Conservation (phyloP, 1,284 basidiomycete genomes). For the Blastosporella zonata region DNA sequence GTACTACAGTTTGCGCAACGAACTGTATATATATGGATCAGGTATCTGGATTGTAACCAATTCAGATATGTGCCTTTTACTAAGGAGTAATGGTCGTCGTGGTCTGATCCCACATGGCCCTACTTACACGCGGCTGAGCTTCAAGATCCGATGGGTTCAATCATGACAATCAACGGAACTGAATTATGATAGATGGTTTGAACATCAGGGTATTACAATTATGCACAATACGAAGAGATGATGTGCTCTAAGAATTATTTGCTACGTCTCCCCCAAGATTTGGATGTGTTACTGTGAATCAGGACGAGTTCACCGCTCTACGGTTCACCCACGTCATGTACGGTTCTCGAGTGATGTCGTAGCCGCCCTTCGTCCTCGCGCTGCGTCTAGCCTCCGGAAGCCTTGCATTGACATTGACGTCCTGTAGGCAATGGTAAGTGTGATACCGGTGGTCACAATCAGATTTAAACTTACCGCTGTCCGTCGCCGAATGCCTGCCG, state of each 20-base stretch:
- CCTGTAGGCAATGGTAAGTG: conserved; percentile 40
- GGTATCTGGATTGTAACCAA: too few species aligned
- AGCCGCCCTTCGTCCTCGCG: conserved; percentile 61
- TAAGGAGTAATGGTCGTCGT: too few species aligned
- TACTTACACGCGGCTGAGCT: not conserved
- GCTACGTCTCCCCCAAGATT: not conserved
- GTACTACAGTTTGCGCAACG: too few species aligned
- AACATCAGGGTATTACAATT: conserved; percentile 17
- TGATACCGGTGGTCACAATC: not conserved
- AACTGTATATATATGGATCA: too few species aligned
- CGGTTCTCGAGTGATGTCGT: conserved; percentile 69
- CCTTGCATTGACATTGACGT: conserved; percentile 61
- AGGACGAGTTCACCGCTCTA: conserved; percentile 49
- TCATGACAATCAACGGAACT: conserved; percentile 4
- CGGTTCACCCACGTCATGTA: conserved; percentile 85
- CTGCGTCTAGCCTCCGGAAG: conserved; percentile 77
- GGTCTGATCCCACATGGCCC: not conserved
- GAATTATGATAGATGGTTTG: conserved; percentile 13
- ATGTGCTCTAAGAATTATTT: conserved; percentile 13
- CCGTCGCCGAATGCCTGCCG: conserved; percentile 77
- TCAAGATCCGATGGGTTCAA: not conserved
- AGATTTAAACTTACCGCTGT: conserved; percentile 50
- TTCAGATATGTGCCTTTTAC: too few species aligned
- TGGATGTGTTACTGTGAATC: not conserved
- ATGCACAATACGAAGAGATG: conserved; percentile 5